These are phyloP conservation scores for Cladosporium cucumerinum DNA, from an alignment of 2,329 filamentous ascomycete genomes.

Conservation along the genomic window DNA sequence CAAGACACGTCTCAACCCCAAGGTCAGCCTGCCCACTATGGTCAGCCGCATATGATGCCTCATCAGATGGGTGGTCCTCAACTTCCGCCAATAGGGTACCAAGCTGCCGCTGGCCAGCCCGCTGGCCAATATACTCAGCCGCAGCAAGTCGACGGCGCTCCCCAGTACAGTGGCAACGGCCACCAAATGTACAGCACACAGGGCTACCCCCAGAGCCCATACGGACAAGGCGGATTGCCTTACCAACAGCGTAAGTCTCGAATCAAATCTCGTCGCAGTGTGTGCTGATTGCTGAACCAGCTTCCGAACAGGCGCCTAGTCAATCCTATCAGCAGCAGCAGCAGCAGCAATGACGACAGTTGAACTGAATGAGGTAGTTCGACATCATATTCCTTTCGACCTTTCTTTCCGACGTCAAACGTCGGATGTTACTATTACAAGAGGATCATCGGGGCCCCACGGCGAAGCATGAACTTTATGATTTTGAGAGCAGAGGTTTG, in stretches of 20 bases:
- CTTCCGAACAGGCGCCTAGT: conserved; percentile 18
- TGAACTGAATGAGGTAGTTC: neutral
- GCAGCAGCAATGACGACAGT: conserved; percentile 8
- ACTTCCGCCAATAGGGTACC: conserved; percentile 51
- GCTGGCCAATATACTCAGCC: conserved; percentile 46
- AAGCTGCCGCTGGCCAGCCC: conserved; percentile 44
- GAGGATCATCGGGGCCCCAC: conserved; percentile 13
- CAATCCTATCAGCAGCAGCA: conserved; percentile 16
- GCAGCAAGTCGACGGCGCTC: conserved; percentile 47
- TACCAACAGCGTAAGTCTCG: conserved; percentile 39
- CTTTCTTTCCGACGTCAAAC: neutral
- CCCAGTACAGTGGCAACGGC: conserved; percentile 42
- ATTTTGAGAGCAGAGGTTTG: conserved; percentile 8
- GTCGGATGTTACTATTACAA: conserved; percentile 5
- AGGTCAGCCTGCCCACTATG: conserved; percentile 47
- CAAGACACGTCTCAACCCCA: conserved; percentile 50
- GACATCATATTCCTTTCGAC: neutral
- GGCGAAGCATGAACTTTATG: conserved; percentile 16
- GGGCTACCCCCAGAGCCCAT: conserved; percentile 52
- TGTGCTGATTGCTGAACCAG: conserved; percentile 18
- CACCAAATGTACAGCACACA: conserved; percentile 43
- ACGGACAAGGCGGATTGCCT: conserved; percentile 46
- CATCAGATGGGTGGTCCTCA: conserved; percentile 47
- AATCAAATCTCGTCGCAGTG: neutral
- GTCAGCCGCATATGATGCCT: conserved; percentile 42